phyloP scores from a whole-genome alignment of 2,329 filamentous ascomycete species.

The Aspergillus sp. region DNA sequence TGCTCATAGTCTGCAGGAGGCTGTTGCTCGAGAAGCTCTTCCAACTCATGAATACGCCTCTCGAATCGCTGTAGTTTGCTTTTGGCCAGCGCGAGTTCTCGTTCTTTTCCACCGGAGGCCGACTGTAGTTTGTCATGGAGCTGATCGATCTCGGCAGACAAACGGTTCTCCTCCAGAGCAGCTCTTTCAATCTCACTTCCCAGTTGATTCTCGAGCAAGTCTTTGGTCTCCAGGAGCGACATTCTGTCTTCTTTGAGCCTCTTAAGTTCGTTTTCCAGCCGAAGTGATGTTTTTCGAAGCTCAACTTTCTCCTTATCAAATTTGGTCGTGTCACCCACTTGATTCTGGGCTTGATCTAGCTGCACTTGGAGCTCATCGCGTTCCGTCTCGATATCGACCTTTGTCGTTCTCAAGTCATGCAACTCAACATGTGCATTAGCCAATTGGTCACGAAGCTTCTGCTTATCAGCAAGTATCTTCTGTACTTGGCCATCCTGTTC shows the following conservation, averaged over 20 bases:
- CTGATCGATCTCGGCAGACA: conserved; percentile 49
- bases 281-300: conserved; percentile 65
- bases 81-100: conserved; percentile 54
- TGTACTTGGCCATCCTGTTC: conserved; percentile 60
- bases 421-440: conserved; percentile 61
- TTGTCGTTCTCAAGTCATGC: conserved; percentile 56
- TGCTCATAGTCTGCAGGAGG: conserved; percentile 40
- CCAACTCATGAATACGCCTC: conserved; percentile 51
- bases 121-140: conserved; percentile 53
- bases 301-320: conserved; percentile 70
- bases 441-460: conserved; percentile 63
- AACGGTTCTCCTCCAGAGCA: conserved; percentile 64
- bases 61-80: conserved; percentile 67
- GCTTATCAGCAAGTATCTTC: conserved; percentile 60
- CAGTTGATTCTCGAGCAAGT: conserved; percentile 62
- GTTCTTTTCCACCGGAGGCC: conserved; percentile 43
- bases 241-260: conserved; percentile 65
- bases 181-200: conserved; percentile 67
- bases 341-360: conserved; percentile 56
- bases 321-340: conserved; percentile 58
- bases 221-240: conserved; percentile 56
- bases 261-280: conserved; percentile 66
- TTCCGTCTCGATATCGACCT: conserved; percentile 62
- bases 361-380: conserved; percentile 66
- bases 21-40: conserved; percentile 56